Evolutionary conservation across 805 yeast genomes (phyloP).

Genomic region (Teunomyces atbi): DNA sequence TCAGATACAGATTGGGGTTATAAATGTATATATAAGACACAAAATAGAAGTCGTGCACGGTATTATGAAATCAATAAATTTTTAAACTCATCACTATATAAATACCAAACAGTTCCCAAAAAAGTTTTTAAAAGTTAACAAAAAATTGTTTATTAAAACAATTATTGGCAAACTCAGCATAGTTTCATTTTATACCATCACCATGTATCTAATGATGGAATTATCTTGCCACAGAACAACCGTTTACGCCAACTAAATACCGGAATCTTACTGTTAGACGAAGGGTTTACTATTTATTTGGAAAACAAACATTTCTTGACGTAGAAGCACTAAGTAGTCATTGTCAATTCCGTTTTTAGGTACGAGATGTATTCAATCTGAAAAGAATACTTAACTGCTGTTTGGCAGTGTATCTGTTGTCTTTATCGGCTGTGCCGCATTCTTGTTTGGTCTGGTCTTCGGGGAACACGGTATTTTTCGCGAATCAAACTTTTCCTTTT

Average conservation of each 20-base stretch:
- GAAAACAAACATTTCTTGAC: conserved; percentile 18
- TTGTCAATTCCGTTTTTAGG: too few species aligned
- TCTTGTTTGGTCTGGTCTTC: neutral
- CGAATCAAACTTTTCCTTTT: conserved; percentile 3
- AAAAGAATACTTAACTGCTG: too few species aligned
- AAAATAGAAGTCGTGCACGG: neutral
- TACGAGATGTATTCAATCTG: too few species aligned
- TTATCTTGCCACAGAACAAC: conserved; percentile 38
- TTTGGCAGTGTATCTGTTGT: too few species aligned
- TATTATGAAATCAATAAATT: neutral
- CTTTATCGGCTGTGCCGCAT: neutral
- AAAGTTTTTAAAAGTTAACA: neutral
- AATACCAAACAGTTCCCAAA: neutral
- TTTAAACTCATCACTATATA: neutral
- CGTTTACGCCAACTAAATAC: conserved; percentile 27
- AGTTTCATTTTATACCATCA: conserved; percentile 40
- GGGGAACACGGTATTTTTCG: conserved; percentile 1
- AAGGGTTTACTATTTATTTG: conserved; percentile 14
- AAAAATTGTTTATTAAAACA: neutral
- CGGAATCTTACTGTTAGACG: conserved; percentile 11
- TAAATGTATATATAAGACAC: neutral
- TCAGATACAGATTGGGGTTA: conserved; percentile 13
- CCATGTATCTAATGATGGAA: conserved; percentile 45
- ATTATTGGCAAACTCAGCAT: conserved; percentile 43
- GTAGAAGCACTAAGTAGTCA: neutral